Evolutionary conservation across 106 monocot species (phyloP), one percentile per base, ranked within the genome.

Genomic region (Acorus gramineus): DNA sequence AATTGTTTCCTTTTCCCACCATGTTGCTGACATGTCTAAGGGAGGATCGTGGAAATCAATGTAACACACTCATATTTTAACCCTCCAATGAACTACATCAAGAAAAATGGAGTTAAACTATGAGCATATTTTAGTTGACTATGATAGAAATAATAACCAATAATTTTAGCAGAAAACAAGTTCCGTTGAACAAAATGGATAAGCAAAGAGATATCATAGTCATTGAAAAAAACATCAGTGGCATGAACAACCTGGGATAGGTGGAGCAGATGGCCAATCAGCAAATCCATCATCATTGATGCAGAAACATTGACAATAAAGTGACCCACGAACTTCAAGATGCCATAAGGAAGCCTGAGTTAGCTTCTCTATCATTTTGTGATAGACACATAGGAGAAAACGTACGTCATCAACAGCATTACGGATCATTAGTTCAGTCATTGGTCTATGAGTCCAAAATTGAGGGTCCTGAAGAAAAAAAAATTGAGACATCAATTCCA

Each of bases 251-350:
- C 87, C 90, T 81, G 90, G 96, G 53, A 85, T 55, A 73, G 71
- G 58, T 43, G 87, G 85, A 50, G 80, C 63, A 66, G 87, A 56
- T 8, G 85, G 82, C 90, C 96, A 96, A 74, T 90, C 87, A 8
- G 82, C 76, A 77, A 57, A 73, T 3, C 73, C 69, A 71, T 87
- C 85, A 52, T 87, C 74, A 74, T 49, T 80, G 44, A 85, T 59
- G 65, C 96, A 96, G 52, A 96, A 96, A 71, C 96, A 96, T 68
- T 81, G 87, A 60, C 90, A 87, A 43, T 91, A 84, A 2, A 96
- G 74, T 63, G 75, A 84, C 48, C 96, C 85, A 52, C 96, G 80
- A 52, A 85, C 70, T 64, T 80, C 64, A 47, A 91, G 79, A 56
- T 79, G 90, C 86, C 87, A 96, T 60, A 85, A 63, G 6, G 85